Evolutionary conservation across 2,329 filamentous ascomycete species (phyloP).

Genomic region (Cadophora malorum): DNA sequence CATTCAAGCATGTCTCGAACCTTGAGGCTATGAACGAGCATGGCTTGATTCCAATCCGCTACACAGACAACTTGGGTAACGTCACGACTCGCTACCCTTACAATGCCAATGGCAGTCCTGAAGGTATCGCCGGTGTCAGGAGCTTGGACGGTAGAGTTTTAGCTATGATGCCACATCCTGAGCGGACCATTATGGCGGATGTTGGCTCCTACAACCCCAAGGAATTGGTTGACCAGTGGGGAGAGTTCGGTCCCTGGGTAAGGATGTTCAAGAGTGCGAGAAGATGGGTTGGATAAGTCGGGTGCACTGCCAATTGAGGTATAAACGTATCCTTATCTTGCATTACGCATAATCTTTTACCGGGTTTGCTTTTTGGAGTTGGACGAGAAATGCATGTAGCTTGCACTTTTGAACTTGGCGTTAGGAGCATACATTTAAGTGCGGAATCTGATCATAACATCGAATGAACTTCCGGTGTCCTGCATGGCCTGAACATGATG

Average conservation of each 20-base stretch:
- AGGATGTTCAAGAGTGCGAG: constrained; percentile 76
- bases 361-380: not conserved
- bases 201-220: constrained; percentile 70
- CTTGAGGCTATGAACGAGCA: constrained; percentile 63
- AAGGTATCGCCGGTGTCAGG: constrained; percentile 72
- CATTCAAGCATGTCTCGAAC: constrained; percentile 63
- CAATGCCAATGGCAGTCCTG: constrained; percentile 79
- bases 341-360: not conserved
- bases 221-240: constrained; percentile 63
- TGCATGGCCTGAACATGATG: constrained; percentile 39
- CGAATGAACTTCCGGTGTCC: not conserved
- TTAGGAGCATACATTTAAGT: not conserved
- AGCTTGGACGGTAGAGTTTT: constrained; percentile 70
- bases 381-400: not conserved
- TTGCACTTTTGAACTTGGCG: not conserved
- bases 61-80: constrained; percentile 80
- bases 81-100: constrained; percentile 84
- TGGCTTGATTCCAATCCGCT: constrained; percentile 78
- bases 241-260: constrained; percentile 74
- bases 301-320: not conserved
- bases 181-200: constrained; percentile 70
- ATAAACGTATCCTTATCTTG: not conserved
- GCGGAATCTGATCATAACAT: not conserved
- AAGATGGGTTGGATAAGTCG: constrained; percentile 62
- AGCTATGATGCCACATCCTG: constrained; percentile 78